Evolutionary conservation across 192 early-diverging fungal genomes (phyloP).

Genomic region (Umbelopsis ramanniana): DNA sequence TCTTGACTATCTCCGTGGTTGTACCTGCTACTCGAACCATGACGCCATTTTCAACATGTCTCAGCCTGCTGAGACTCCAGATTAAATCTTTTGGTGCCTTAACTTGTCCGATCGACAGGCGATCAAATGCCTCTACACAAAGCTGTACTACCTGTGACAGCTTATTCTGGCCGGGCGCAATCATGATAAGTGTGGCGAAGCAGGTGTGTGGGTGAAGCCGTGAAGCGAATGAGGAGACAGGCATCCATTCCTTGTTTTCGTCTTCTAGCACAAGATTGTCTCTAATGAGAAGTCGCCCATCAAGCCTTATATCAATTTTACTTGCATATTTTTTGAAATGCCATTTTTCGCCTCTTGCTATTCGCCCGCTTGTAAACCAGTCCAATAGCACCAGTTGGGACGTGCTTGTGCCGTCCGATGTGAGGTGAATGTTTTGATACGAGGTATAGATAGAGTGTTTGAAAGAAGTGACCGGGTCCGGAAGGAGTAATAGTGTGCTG

Average conservation of each 20-base stretch:
- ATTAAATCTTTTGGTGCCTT: constrained; percentile 15
- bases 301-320: constrained; percentile 37
- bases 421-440: constrained; percentile 58
- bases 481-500: constrained; percentile 63
- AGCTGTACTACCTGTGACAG: background rate
- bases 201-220: constrained; percentile 61
- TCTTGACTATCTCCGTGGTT: constrained; percentile 29
- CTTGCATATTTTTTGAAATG: constrained; percentile 54
- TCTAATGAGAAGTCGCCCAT: constrained; percentile 36
- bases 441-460: constrained; percentile 64
- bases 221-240: constrained; percentile 51
- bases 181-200: constrained; percentile 66
- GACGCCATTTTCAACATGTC: constrained; percentile 19
- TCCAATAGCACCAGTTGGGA: constrained; percentile 76
- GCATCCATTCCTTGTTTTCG: constrained; percentile 33
- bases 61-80: constrained; percentile 30
- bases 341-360: constrained; percentile 77
- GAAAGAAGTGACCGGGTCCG: constrained; percentile 84
- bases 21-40: constrained; percentile 26
- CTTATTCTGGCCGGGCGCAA: constrained; percentile 44
- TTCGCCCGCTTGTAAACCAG: constrained; percentile 83
- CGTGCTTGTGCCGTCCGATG: constrained; percentile 30
- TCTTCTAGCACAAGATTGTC: constrained; percentile 54
- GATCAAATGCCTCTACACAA: constrained; percentile 28
- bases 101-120: constrained; percentile 20